phyloP scores from a whole-genome alignment of 129 eudicot species.

The Deinandra increscens region DNA sequence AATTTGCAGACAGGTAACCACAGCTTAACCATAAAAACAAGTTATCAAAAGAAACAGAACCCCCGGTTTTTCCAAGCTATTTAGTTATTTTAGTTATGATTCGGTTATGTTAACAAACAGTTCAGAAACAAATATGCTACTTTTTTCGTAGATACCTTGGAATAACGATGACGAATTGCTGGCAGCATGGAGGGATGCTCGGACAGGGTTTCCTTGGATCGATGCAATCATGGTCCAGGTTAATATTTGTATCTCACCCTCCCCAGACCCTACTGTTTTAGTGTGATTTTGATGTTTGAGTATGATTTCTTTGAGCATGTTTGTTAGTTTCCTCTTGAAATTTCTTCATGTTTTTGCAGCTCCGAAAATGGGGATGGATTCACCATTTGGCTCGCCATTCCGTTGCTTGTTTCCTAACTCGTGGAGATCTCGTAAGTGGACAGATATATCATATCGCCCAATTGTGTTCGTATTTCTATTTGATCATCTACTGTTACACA shows the following conservation, averaged over 20 bases:
- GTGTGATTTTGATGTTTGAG: too few relatives aligned
- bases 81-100: too few relatives aligned
- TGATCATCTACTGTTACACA: slow-evolving; percentile 16
- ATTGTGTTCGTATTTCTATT: neutral
- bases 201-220: slow-evolving; percentile 94
- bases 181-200: slow-evolving; percentile 82
- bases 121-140: neutral
- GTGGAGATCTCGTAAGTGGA: slow-evolving; percentile 75
- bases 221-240: slow-evolving; percentile 97
- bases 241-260: slow-evolving; percentile 5
- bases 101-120: too few relatives aligned
- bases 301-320: too few relatives aligned
- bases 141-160: slow-evolving; percentile 69
- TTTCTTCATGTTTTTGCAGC: slow-evolving; percentile 41
- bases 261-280: too few relatives aligned
- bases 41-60: too few relatives aligned
- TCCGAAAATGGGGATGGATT: slow-evolving; percentile 91
- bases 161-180: slow-evolving; percentile 61
- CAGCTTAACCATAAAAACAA: too few relatives aligned
- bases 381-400: slow-evolving; percentile 95
- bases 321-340: neutral
- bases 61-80: too few relatives aligned
- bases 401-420: slow-evolving; percentile 90
- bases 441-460: neutral
- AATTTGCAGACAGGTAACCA: slow-evolving; percentile 81